A percentile compares a stretch with the other conserved stretches of the same genome.
Conservation (phyloP, 1,139 yeast species). For the Debaryomyces nepalensis region DNA sequence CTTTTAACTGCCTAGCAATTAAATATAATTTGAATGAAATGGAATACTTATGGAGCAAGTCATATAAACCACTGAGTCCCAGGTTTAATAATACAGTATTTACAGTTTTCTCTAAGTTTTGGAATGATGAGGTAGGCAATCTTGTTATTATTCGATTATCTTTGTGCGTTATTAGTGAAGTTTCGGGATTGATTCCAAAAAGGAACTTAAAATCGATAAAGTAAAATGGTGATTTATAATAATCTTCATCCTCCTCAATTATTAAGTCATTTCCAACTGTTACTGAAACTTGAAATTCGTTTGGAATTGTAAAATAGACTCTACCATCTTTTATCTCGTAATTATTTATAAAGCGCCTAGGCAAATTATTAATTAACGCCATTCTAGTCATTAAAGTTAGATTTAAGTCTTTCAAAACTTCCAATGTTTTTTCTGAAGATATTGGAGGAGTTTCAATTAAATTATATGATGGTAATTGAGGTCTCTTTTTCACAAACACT, state of each 20-base stretch:
- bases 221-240: constrained; percentile 63
- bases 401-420: constrained; percentile 71
- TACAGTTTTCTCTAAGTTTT: constrained; percentile 56
- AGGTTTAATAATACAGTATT: constrained; percentile 59
- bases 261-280: constrained; percentile 58
- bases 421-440: constrained; percentile 59
- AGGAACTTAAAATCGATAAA: constrained; percentile 76
- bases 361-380: constrained; percentile 67
- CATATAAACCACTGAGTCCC: constrained; percentile 65
- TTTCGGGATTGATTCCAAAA: constrained; percentile 51
- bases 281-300: constrained; percentile 71
- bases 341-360: constrained; percentile 58
- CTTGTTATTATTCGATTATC: constrained; percentile 34
- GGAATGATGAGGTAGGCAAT: constrained; percentile 42
- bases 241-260: constrained; percentile 53
- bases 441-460: constrained; percentile 57
- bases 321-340: constrained; percentile 78
- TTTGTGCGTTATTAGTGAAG: constrained; percentile 35
- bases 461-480: constrained; percentile 71
- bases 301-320: constrained; percentile 64
- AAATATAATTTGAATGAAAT: constrained; percentile 74
- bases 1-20: constrained; percentile 66
- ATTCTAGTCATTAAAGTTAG: constrained; percentile 74
- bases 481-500: constrained; percentile 77
- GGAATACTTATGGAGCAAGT: constrained; percentile 70